These are phyloP conservation scores for Zoysia japonica DNA, from an alignment of 176 grass and related monocot species.

Conservation along the genomic window DNA sequence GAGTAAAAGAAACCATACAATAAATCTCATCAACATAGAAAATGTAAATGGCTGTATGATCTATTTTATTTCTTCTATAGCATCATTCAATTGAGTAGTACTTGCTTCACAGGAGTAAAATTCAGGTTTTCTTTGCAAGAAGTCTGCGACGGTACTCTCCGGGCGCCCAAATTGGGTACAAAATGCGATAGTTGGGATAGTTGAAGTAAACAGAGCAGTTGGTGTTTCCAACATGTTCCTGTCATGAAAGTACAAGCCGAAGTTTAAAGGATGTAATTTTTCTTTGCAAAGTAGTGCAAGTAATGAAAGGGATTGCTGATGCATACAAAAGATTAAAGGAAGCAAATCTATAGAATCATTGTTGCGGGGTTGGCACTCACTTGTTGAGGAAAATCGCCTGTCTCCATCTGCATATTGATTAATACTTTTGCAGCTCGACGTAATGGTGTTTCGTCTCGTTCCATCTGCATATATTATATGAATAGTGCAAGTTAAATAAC, in stretches of 20 bases:
- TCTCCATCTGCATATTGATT: no score
- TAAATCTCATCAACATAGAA: background rate
- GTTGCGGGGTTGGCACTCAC: no score
- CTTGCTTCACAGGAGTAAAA: background rate
- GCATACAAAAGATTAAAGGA: no score
- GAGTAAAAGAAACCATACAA: no score
- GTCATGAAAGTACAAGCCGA: background rate
- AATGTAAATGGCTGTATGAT: background rate
- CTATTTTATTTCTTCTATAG: background rate
- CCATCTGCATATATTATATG: no score
- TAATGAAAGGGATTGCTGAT: no score
- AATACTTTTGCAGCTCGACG: no score
- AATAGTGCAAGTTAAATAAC: no score
- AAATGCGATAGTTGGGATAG: background rate
- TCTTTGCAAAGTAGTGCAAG: no score
- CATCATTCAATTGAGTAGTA: background rate
- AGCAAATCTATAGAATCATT: no score
- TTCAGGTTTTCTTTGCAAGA: background rate
- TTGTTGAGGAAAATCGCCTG: no score
- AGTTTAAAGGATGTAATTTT: background rate
- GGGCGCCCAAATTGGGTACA: background rate
- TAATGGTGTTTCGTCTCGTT: no score
- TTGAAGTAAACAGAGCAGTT: slow-evolving; percentile 18
- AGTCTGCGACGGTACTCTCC: background rate
- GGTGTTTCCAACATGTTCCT: slow-evolving; percentile 13